Percentiles rank a stretch among this genome's conserved stretches.
Conservation (phyloP, 106 monocot species). For the Xerophyta viscosa region DNA sequence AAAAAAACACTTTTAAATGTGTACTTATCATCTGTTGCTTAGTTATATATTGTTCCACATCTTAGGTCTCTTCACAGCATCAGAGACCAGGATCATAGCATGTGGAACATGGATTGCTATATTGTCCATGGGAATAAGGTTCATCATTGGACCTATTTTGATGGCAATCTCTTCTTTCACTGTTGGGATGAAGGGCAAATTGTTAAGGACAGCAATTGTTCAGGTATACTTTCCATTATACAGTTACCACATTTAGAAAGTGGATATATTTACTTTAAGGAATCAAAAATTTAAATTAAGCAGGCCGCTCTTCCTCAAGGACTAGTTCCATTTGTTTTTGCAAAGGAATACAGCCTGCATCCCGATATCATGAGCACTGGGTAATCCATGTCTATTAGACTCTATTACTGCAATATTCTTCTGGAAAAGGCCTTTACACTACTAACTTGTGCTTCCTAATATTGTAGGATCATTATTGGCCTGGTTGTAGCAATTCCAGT, state of each 20-base stretch:
- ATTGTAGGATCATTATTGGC: conserved; percentile 59
- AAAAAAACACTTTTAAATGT: too few species aligned
- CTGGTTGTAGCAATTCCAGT: conserved; percentile 63
- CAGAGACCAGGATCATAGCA: conserved; percentile 53
- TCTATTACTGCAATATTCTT: not conserved
- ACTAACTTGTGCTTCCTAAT: not conserved
- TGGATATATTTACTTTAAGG: not conserved
- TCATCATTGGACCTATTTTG: conserved; percentile 51
- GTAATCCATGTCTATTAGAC: conserved; percentile 21
- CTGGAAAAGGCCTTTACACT: not conserved
- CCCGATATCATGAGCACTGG: conserved; percentile 77
- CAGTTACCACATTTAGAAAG: not conserved
- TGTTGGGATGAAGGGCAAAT: conserved; percentile 33
- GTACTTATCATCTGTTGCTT: not conserved
- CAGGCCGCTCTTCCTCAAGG: conserved; percentile 87
- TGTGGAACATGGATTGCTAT: conserved; percentile 41
- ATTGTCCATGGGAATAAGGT: conserved; percentile 44
- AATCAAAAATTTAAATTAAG: not conserved
- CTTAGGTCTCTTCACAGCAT: conserved; percentile 74
- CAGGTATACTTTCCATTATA: conserved; percentile 47
- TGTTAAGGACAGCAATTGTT: conserved; percentile 47
- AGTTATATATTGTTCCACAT: conserved; percentile 6
- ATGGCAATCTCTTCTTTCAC: conserved; percentile 58
- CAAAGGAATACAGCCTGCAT: conserved; percentile 66
- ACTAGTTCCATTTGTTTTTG: conserved; percentile 83